Conservation (phyloP, 2,329 filamentous ascomycete genomes). For the Ophiostoma sp. region DNA sequence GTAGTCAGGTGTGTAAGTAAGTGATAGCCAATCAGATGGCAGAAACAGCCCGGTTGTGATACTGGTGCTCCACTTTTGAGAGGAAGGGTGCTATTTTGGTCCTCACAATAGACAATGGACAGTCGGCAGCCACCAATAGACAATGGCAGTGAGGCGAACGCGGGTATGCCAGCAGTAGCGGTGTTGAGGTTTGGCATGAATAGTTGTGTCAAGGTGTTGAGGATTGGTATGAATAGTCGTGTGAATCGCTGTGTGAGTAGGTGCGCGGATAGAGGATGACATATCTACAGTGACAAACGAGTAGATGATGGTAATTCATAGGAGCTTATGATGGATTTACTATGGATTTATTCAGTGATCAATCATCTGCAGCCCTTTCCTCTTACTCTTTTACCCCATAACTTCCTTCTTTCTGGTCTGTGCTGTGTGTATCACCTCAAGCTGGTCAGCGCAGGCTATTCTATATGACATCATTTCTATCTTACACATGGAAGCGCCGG, state of each 20-base stretch:
- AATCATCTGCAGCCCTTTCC: no score
- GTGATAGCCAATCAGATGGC: not conserved
- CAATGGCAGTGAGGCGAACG: not conserved
- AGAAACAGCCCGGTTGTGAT: not conserved
- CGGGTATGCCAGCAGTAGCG: no score
- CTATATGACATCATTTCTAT: not conserved
- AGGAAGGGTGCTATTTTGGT: constrained; percentile 12
- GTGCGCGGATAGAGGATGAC: no score
- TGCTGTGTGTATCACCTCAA: not conserved
- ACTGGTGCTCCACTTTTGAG: not conserved
- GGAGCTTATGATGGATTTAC: no score
- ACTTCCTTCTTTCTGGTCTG: not conserved
- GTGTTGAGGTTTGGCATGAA: no score
- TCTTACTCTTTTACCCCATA: no score
- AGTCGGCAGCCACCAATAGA: not conserved
- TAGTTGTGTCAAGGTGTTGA: no score
- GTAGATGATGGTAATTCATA: no score
- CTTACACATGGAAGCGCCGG: constrained; percentile 4
- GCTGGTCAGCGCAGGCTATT: not conserved
- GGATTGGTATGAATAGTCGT: no score
- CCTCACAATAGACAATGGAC: not conserved
- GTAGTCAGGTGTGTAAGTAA: constrained; percentile 6
- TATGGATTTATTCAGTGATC: no score
- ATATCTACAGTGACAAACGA: no score
- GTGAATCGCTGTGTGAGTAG: no score